Evolutionary conservation across 2,329 filamentous ascomycete species (phyloP).

Genomic region (Hypocrella siamensis): DNA sequence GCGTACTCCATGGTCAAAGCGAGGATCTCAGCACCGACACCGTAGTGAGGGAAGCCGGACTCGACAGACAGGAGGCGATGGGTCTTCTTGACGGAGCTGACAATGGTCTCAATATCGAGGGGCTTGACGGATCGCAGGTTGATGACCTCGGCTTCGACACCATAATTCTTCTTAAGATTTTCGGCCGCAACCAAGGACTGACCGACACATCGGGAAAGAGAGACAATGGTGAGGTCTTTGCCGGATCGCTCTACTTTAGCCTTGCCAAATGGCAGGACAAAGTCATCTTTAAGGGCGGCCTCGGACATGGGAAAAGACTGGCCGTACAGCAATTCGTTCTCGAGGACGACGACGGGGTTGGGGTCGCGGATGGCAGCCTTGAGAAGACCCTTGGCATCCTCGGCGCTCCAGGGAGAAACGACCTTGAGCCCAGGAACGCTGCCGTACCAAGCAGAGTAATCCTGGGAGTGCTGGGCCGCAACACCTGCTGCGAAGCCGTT

Average conservation of each 20-base stretch:
- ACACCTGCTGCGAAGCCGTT: constrained; percentile 97
- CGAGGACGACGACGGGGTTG: constrained; percentile 84
- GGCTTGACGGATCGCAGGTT: constrained; percentile 97
- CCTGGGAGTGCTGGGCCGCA: constrained; percentile 94
- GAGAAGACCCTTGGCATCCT: constrained; percentile 94
- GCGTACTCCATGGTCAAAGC: constrained; percentile 94
- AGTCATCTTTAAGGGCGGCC: constrained; percentile 89
- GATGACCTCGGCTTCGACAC: constrained; percentile 89
- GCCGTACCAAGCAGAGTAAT: constrained; percentile 97
- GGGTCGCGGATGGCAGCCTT: constrained; percentile 98
- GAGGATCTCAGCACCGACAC: constrained; percentile 83
- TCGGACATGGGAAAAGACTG: constrained; percentile 94
- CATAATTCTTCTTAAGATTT: constrained; percentile 89
- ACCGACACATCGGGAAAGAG: constrained; percentile 87
- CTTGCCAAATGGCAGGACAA: constrained; percentile 94
- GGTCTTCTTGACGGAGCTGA: constrained; percentile 98
- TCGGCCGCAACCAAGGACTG: constrained; percentile 81
- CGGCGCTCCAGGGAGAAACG: constrained; percentile 85
- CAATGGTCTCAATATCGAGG: constrained; percentile 83
- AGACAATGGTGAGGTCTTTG: constrained; percentile 92
- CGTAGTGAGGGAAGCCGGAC: constrained; percentile 91
- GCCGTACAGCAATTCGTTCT: constrained; percentile 87
- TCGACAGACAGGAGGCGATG: constrained; percentile 81
- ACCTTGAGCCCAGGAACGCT: constrained; percentile 97
- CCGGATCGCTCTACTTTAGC: constrained; percentile 95